Evolutionary conservation across 352 stramenopile genomes (phyloP).

Genomic region (Pythium myriotylum): DNA sequence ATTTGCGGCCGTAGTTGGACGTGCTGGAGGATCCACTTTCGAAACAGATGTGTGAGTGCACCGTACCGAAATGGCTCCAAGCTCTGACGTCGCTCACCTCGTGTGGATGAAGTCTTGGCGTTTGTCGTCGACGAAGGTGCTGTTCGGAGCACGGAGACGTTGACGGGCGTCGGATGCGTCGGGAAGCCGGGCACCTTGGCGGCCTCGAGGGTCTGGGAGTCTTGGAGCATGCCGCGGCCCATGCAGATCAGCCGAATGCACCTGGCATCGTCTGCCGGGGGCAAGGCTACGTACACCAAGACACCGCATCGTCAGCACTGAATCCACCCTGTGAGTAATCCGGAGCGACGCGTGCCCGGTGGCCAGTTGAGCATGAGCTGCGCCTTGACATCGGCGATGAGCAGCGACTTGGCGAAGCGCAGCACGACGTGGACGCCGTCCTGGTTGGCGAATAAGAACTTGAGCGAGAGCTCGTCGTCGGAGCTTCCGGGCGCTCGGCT

Average conservation of each 20-base stretch:
- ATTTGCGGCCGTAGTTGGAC: constrained; percentile 28
- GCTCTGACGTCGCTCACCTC: constrained; percentile 5
- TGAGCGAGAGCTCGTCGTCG: constrained; percentile 61
- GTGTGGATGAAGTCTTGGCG: constrained; percentile 17
- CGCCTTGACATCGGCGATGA: constrained; percentile 64
- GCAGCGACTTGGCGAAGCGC: constrained; percentile 46
- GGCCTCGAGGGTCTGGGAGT: constrained; percentile 82
- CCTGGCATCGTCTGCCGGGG: constrained; percentile 51
- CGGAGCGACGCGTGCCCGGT: not conserved
- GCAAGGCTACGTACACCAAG: constrained; percentile 35
- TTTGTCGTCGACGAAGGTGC: constrained; percentile 17
- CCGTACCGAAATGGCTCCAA: not conserved
- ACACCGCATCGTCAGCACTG: not conserved
- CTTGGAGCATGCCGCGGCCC: constrained; percentile 92
- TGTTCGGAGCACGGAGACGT: constrained; percentile 86
- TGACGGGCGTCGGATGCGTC: constrained; percentile 95
- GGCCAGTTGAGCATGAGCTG: constrained; percentile 76
- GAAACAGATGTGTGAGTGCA: not conserved
- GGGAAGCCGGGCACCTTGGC: constrained; percentile 91
- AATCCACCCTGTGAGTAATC: not conserved
- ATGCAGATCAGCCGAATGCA: constrained; percentile 94
- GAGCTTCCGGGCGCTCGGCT: constrained; percentile 38
- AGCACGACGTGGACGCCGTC: constrained; percentile 75
- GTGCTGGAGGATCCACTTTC: constrained; percentile 26
- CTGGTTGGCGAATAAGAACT: constrained; percentile 87